Evolutionary conservation across 805 yeast species (phyloP), one percentile per base, ranked within the genome.

Genomic region (Hanseniaspora lachancei): DNA sequence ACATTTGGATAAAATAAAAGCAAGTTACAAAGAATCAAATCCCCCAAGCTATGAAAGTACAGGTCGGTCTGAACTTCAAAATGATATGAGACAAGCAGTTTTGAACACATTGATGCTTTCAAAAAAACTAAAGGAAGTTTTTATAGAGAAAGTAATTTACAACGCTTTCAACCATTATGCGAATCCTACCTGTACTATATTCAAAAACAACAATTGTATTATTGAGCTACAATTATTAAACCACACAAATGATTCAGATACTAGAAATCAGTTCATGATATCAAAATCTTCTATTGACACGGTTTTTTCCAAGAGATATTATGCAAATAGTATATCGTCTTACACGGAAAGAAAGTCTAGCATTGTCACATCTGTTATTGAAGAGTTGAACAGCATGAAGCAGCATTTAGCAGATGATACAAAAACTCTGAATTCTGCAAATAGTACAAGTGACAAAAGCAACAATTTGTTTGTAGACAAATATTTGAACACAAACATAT

Each of bases 151-250:
- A 24, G 13, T 55, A 2, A 43, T 23, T 20, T 55, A 55, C 24
- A 55, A 55, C n/a, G 41, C 50, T 2, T 55, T 55, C 47, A 55
- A 55, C 24, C n/a, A 42, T 27, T 13, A 24, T 18, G 47, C 44
- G 1, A 55, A 55, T n/a, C 57, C 57, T 2, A 20, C 32, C 2
- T 18, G 27, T 20, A 46, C 20, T 29, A 46, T 15, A 20, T 20
- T 34, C 20, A 27, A 46, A 34, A n/a, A 46, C n/a, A 46, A 46
- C 9, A 8, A 32, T 12, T 46, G 32, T 20, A 21, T 24, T 8
- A 20, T 46, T 34, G 49, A 46, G 20, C 16, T 46, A 46, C 12
- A 15, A 18, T 6, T 46, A 29, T 9, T 27, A 5, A 44, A 29
- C 21, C 10, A 20, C 15, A 27, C 12, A 6, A 24, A 44, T 18